phyloP scores from a whole-genome alignment of 352 stramenopile genomes.

The Phytophthora cactorum region DNA sequence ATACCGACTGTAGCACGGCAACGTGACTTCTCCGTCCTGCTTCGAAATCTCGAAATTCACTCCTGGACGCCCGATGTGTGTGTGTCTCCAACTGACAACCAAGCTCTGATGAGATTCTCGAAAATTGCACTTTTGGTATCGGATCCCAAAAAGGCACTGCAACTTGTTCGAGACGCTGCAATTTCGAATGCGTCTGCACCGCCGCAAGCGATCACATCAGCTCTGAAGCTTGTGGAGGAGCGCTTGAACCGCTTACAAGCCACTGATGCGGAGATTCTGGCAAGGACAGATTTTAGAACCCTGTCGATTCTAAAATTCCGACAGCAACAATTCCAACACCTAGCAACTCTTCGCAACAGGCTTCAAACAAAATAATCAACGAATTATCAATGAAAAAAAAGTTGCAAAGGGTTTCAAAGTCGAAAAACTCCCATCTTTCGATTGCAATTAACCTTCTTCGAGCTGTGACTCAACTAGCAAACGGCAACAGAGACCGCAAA shows the following conservation, averaged over 20 bases:
- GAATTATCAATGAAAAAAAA: not conserved
- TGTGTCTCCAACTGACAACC: conserved; percentile 14
- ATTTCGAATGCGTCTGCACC: not conserved
- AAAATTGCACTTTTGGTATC: conserved; percentile 35
- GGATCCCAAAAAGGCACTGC: conserved; percentile 21
- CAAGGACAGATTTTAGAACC: conserved; percentile 18
- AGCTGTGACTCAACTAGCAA: conserved; percentile 8
- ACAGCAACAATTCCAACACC: conserved; percentile 29
- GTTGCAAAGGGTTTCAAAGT: conserved; percentile 17
- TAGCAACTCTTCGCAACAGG: conserved; percentile 10
- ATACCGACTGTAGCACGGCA: conserved; percentile 24
- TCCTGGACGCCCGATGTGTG: conserved; percentile 54
- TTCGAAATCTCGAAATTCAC: conserved; percentile 31
- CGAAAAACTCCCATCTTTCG: conserved; percentile 57
- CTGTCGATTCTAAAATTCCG: conserved; percentile 30
- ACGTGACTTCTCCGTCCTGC: conserved; percentile 23
- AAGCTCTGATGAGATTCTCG: conserved; percentile 25
- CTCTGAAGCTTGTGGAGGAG: conserved; percentile 12
- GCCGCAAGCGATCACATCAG: conserved; percentile 14
- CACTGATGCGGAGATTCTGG: not conserved
- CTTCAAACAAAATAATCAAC: conserved; percentile 1
- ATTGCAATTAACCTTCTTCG: conserved; percentile 40
- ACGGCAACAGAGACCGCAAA: conserved; percentile 1
- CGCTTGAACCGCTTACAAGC: conserved; percentile 10
- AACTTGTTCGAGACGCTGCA: conserved; percentile 2